These are phyloP conservation scores for Plasmodiophora brassicae DNA, from an alignment of 208 protist genomes.

Conservation along the genomic window DNA sequence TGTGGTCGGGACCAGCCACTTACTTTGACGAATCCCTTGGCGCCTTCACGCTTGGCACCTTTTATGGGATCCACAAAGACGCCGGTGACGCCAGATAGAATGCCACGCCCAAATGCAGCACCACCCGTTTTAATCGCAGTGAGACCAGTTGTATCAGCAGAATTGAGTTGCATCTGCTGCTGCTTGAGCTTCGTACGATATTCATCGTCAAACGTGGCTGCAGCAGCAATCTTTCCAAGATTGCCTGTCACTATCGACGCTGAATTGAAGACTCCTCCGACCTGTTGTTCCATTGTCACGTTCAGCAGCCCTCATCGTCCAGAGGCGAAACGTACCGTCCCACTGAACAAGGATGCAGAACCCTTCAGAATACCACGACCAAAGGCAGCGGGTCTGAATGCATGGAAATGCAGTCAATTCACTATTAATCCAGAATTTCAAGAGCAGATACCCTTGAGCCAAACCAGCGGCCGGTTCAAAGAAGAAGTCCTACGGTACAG, in stretches of 20 bases:
- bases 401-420: no score
- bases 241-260: conserved; percentile 12
- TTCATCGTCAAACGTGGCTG: neutral
- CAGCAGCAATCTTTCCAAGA: neutral
- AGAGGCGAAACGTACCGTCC: neutral
- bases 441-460: conserved; percentile 6
- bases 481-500: conserved; percentile 2
- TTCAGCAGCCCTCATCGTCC: neutral
- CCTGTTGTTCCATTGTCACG: neutral
- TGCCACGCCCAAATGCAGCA: neutral
- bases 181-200: neutral
- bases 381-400: neutral
- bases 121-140: neutral
- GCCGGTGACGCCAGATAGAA: conserved; percentile 1
- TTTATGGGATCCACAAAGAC: neutral
- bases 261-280: neutral
- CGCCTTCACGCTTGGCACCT: neutral
- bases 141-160: neutral
- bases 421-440: neutral
- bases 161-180: neutral
- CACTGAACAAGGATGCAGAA: neutral
- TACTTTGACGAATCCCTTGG: neutral
- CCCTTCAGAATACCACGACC: conserved; percentile 18
- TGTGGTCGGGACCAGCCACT: neutral
- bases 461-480: neutral